These are phyloP conservation scores for Dillenia suffruticosa DNA, from an alignment of 164 flowering plant species.

Conservation along the genomic window DNA sequence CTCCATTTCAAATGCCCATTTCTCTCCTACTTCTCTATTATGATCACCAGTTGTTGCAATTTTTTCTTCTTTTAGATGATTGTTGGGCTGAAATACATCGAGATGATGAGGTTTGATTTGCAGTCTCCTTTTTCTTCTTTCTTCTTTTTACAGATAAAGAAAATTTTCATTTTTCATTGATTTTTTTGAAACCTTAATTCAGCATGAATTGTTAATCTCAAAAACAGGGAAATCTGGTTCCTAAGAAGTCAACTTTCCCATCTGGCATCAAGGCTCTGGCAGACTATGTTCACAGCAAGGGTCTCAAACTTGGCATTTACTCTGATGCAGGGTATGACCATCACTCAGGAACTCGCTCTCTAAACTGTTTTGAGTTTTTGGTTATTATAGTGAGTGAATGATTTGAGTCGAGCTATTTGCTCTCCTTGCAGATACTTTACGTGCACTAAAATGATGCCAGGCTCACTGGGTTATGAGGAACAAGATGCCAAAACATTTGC, in stretches of 20 bases:
- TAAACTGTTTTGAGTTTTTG: too few species aligned
- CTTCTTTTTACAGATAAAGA: not conserved
- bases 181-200: too few species aligned
- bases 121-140: not conserved
- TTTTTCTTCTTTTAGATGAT: conserved; percentile 15
- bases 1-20: too few species aligned
- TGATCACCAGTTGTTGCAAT: too few species aligned
- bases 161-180: too few species aligned
- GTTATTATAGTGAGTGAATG: too few species aligned
- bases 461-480: conserved; percentile 38
- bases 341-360: too few species aligned
- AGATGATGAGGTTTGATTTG: conserved; percentile 25
- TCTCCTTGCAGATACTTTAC: conserved; percentile 19
- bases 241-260: conserved; percentile 27
- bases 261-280: conserved; percentile 41
- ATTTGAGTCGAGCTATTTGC: too few species aligned
- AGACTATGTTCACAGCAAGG: conserved; percentile 39
- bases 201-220: too few species aligned
- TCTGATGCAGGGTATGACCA: conserved; percentile 31
- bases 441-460: conserved; percentile 37
- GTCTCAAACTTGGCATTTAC: conserved; percentile 39
- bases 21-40: too few species aligned
- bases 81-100: conserved; percentile 36
- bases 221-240: conserved; percentile 27
- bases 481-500: conserved; percentile 41